phyloP scores from a whole-genome alignment of 2,329 filamentous ascomycete genomes.

The Fusarium sororula region DNA sequence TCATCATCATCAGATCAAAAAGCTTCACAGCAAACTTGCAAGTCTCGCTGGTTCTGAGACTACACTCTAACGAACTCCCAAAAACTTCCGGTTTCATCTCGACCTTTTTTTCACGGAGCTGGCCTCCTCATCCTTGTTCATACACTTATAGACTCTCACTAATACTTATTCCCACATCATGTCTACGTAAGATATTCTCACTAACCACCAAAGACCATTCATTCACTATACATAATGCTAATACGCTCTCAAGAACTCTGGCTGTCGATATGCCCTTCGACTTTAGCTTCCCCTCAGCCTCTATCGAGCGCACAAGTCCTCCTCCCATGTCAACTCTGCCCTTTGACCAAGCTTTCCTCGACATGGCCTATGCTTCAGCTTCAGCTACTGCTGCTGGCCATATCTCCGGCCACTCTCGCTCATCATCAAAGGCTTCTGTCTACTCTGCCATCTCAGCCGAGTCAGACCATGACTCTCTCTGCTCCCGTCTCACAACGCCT shows the following conservation, averaged over 20 bases:
- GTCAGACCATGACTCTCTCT: conserved; percentile 70
- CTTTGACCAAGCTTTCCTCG: conserved; percentile 66
- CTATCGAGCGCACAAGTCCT: conserved; percentile 45
- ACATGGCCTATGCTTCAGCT: conserved; percentile 56
- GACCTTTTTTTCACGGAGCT: conserved; percentile 27
- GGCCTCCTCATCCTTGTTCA: conserved; percentile 35
- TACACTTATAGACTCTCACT: conserved; percentile 32
- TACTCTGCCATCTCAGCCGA: conserved; percentile 68
- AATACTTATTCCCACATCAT: conserved; percentile 39
- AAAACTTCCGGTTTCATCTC: conserved; percentile 23
- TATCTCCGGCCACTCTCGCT: conserved; percentile 64
- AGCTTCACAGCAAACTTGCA: conserved; percentile 25
- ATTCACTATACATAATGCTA: conserved; percentile 21
- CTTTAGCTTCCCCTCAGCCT: conserved; percentile 62
- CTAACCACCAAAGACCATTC: background rate
- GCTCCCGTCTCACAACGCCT: conserved; percentile 75
- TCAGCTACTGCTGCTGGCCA: conserved; percentile 36
- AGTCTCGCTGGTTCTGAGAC: conserved; percentile 13
- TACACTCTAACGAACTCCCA: background rate
- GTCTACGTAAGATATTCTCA: conserved; percentile 47
- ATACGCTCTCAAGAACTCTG: conserved; percentile 57
- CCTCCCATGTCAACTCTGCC: conserved; percentile 52
- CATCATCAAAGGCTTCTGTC: conserved; percentile 71
- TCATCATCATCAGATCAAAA: conserved; percentile 27
- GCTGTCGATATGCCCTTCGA: conserved; percentile 70